These are phyloP conservation scores for Evansstolkia leycettana DNA, from an alignment of 495 filamentous ascomycete genomes.

Conservation along the genomic window DNA sequence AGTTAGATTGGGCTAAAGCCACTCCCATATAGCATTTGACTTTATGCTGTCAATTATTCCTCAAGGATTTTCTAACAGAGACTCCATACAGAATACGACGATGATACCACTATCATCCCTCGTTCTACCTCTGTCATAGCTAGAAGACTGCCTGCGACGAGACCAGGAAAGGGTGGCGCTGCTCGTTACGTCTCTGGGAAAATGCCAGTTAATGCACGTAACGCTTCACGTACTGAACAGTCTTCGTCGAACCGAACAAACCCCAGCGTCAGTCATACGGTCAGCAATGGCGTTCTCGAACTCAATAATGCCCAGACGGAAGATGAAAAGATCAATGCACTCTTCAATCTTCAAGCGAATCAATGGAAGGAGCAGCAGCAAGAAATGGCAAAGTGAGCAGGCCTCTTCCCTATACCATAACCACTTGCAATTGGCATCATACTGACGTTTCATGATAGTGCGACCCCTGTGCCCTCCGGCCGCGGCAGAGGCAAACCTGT, in stretches of 20 bases:
- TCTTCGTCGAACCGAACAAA: constrained; percentile 32
- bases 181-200: constrained; percentile 95
- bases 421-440: too few species aligned
- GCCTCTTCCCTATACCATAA: too few species aligned
- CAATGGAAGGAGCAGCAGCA: constrained; percentile 83
- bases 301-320: constrained; percentile 69
- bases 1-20: constrained; percentile 14
- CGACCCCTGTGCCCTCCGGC: constrained; percentile 49
- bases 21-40: too few species aligned
- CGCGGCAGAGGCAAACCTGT: constrained; percentile 47
- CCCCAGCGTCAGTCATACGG: constrained; percentile 24
- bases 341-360: constrained; percentile 73
- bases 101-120: constrained; percentile 91
- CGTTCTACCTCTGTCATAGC: constrained; percentile 90
- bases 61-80: too few species aligned
- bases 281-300: constrained; percentile 44
- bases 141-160: constrained; percentile 67
- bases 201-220: constrained; percentile 85
- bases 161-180: constrained; percentile 72
- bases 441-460: constrained; percentile 42
- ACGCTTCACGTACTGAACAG: constrained; percentile 60
- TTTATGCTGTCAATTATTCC: too few species aligned
- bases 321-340: constrained; percentile 80
- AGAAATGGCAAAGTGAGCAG: constrained; percentile 79
- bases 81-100: constrained; percentile 66